phyloP scores from a whole-genome alignment of 495 filamentous ascomycete species.

The Rostrohypoxylon terebratum region DNA sequence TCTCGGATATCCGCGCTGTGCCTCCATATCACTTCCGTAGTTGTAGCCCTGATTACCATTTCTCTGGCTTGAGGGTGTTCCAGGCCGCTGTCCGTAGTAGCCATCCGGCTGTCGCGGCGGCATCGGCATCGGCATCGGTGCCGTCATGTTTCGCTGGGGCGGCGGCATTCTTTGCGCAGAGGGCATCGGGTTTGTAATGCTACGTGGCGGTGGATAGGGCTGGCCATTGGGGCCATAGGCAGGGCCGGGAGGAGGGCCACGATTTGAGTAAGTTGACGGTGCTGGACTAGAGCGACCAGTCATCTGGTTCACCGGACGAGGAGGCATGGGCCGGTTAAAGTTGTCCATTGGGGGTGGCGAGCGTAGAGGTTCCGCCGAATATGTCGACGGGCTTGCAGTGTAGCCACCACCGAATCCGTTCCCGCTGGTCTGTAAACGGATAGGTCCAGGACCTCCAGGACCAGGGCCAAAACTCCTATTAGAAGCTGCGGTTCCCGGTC shows the following conservation, averaged over 20 bases:
- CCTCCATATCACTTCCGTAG: slow-evolving; percentile 51
- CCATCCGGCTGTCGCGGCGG: slow-evolving; percentile 47
- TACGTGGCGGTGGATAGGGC: slow-evolving; percentile 52
- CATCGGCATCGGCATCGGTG: slow-evolving; percentile 49
- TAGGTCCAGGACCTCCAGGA: slow-evolving; percentile 45
- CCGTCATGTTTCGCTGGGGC: slow-evolving; percentile 64
- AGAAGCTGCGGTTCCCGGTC: slow-evolving; percentile 50
- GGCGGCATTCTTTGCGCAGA: slow-evolving; percentile 53
- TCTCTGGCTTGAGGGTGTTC: slow-evolving; percentile 36
- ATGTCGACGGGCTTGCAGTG: slow-evolving; percentile 49
- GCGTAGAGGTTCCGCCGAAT: slow-evolving; percentile 47
- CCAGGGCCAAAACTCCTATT: slow-evolving; percentile 62
- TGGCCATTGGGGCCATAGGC: slow-evolving; percentile 20
- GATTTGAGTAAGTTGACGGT: slow-evolving; percentile 53
- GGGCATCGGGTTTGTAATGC: slow-evolving; percentile 55
- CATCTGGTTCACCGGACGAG: slow-evolving; percentile 37
- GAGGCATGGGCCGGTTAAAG: slow-evolving; percentile 46
- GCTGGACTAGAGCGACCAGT: slow-evolving; percentile 56
- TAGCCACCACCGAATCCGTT: slow-evolving; percentile 42
- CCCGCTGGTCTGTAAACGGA: slow-evolving; percentile 42
- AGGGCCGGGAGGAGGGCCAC: slow-evolving; percentile 39
- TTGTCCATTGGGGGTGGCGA: slow-evolving; percentile 48
- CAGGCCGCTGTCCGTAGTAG: slow-evolving; percentile 41
- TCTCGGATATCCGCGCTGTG: slow-evolving; percentile 48
- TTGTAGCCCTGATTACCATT: slow-evolving; percentile 49